These are phyloP conservation scores for Microbotryum violaceum DNA, from an alignment of 1,284 basidiomycete genomes.

Conservation along the genomic window DNA sequence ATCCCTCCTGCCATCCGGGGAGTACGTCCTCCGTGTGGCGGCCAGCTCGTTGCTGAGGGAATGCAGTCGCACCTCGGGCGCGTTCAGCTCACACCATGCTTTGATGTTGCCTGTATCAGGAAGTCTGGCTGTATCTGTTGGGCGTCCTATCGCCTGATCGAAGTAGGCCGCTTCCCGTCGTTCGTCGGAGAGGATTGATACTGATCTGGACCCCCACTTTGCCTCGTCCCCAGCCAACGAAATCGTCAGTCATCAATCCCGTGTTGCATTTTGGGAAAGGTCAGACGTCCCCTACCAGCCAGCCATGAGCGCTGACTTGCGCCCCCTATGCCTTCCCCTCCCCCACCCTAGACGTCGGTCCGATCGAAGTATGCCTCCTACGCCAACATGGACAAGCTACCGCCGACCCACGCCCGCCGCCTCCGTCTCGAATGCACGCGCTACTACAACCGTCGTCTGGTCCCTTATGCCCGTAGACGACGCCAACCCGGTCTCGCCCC, in stretches of 20 bases:
- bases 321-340: background rate
- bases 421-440: constrained; percentile 13
- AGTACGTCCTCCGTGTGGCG: background rate
- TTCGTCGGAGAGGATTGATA: too few relatives aligned
- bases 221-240: constrained; percentile 1
- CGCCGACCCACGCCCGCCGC: constrained; percentile 1
- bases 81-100: too few relatives aligned
- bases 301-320: background rate
- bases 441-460: constrained; percentile 12
- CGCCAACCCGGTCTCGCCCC: background rate
- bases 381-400: constrained; percentile 11
- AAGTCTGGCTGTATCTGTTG: constrained; percentile 16
- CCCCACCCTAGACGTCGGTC: constrained; percentile 1
- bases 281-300: too few relatives aligned
- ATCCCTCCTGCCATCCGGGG: constrained; percentile 12
- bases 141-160: constrained; percentile 13
- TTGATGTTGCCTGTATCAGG: background rate
- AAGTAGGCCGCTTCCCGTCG: constrained; percentile 1
- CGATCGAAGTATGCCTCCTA: constrained; percentile 13
- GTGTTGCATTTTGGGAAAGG: background rate
- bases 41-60: background rate
- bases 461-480: constrained; percentile 5
- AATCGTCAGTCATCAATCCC: background rate
- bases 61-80: background rate
- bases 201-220: background rate